Conservation (phyloP, 192 early-diverging fungal genomes). For the Chytriomyces hyalinus region DNA sequence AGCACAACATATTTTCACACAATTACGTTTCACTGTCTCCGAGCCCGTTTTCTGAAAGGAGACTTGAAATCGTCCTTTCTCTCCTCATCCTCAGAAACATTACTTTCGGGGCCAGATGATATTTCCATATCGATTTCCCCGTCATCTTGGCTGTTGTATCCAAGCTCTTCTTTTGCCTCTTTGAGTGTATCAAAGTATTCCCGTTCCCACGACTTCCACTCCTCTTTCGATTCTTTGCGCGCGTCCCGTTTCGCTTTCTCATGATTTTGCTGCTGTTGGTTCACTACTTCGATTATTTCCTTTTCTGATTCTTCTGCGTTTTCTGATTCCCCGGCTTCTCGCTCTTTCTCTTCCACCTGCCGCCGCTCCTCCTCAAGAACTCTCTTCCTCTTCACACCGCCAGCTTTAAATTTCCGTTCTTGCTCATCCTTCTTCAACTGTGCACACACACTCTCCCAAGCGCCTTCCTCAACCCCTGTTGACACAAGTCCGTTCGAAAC, state of each 20-base stretch:
- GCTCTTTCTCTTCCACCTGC: not conserved
- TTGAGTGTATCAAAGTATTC: not conserved
- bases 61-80: conserved; percentile 2
- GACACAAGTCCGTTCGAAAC: conserved; percentile 2
- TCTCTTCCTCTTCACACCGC: conserved; percentile 11
- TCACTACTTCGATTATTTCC: not conserved
- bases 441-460: conserved; percentile 15
- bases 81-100: not conserved
- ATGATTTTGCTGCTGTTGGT: too few relatives aligned
- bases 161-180: conserved; percentile 25
- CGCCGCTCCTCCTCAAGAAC: not conserved
- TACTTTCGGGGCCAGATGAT: not conserved
- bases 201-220: conserved; percentile 6
- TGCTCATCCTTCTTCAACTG: conserved; percentile 7
- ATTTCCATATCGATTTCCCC: conserved; percentile 14
- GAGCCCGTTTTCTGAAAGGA: conserved; percentile 15
- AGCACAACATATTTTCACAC: too few relatives aligned
- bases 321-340: not conserved
- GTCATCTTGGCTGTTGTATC: not conserved
- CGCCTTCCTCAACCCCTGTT: conserved; percentile 20
- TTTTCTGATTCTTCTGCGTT: not conserved
- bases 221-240: not conserved
- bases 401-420: not conserved
- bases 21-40: not conserved
- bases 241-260: not conserved